Evolutionary conservation across 148 eudicot genomes (phyloP).

Genomic region (Hydrangea macrophylla): DNA sequence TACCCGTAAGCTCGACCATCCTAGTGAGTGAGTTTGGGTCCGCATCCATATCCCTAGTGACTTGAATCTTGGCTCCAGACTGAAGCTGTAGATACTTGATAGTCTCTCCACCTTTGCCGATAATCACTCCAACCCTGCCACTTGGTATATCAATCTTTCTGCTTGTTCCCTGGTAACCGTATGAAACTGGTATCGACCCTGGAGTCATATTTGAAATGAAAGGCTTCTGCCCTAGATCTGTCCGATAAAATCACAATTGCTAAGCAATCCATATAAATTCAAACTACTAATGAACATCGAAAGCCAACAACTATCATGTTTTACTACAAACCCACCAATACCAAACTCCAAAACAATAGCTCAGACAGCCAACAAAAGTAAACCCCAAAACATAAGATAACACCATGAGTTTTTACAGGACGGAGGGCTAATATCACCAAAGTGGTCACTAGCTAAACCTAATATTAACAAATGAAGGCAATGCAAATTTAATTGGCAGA

Average conservation of each 20-base stretch:
- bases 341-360: background rate
- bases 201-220: conserved; percentile 28
- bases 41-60: conserved; percentile 89
- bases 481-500: too few species aligned
- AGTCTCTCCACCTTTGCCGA: conserved; percentile 94
- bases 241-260: background rate
- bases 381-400: background rate
- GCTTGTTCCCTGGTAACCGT: conserved; percentile 56
- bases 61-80: conserved; percentile 96
- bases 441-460: too few species aligned
- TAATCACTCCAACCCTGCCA: conserved; percentile 93
- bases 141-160: conserved; percentile 87
- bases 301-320: background rate
- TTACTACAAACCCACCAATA: too few species aligned
- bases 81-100: conserved; percentile 84
- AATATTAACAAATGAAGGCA: too few species aligned
- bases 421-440: too few species aligned
- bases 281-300: background rate
- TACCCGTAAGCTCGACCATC: conserved; percentile 77
- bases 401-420: too few species aligned
- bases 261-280: background rate
- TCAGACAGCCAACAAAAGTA: background rate
- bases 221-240: conserved; percentile 58
- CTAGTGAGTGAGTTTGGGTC: conserved; percentile 60
- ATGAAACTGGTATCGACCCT: conserved; percentile 34